Percentiles rank a stretch among this genome's conserved stretches.
These are phyloP conservation scores for Suillus fuscotomentosus DNA, from an alignment of 768 basidiomycete genomes.

Conservation along the genomic window DNA sequence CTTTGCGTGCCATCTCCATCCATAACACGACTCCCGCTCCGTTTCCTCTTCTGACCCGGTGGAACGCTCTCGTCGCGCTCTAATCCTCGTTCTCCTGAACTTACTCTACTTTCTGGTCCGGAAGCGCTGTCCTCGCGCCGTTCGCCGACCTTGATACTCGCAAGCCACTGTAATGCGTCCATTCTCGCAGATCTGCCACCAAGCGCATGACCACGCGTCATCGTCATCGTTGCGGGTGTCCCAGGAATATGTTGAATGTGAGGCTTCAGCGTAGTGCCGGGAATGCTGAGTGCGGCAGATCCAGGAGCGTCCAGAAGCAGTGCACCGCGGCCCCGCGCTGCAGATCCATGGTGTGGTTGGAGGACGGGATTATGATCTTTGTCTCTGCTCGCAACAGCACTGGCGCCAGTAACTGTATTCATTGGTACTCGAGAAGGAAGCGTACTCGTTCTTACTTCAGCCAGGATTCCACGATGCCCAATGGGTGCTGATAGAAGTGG, in stretches of 20 bases:
- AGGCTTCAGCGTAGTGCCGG: slow-evolving; percentile 4
- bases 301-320: slow-evolving; percentile 33
- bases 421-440: slow-evolving; percentile 24
- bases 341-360: slow-evolving; percentile 34
- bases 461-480: slow-evolving; percentile 64
- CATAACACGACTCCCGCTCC: slow-evolving; percentile 45
- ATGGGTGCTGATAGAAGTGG: slow-evolving; percentile 61
- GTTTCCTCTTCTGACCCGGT: slow-evolving; percentile 30
- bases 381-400: not conserved
- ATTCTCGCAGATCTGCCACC: slow-evolving; percentile 54
- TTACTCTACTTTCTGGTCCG: slow-evolving; percentile 49
- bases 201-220: slow-evolving; percentile 45
- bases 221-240: slow-evolving; percentile 32
- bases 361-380: slow-evolving; percentile 20
- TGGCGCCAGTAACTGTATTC: not conserved
- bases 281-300: slow-evolving; percentile 22
- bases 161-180: slow-evolving; percentile 71
- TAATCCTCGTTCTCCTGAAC: slow-evolving; percentile 30
- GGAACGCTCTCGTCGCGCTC: slow-evolving; percentile 4
- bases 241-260: slow-evolving; percentile 17
- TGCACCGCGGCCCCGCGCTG: slow-evolving; percentile 29
- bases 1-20: slow-evolving; percentile 41
- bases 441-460: slow-evolving; percentile 63
- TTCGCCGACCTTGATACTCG: slow-evolving; percentile 66
- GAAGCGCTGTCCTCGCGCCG: slow-evolving; percentile 51